Evolutionary conservation across 192 early-diverging fungal species (phyloP).

Genomic region (Lunasporangiospora selenospora): DNA sequence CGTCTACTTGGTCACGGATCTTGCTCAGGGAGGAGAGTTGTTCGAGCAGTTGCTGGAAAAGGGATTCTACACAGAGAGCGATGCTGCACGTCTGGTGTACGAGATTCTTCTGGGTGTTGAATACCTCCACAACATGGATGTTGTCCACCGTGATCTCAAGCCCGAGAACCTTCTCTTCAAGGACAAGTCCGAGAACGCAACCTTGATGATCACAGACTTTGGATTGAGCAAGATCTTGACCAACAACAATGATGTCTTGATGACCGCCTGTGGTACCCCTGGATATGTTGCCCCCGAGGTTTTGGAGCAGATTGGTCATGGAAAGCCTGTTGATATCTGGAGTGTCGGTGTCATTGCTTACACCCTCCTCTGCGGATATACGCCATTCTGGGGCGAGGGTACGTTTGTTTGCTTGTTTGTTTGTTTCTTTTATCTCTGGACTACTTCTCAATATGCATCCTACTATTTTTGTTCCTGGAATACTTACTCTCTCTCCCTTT

Average conservation of each 20-base stretch:
- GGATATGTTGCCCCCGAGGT: conserved; percentile 77
- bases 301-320: conserved; percentile 63
- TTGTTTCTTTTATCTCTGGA: conserved; percentile 5
- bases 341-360: conserved; percentile 75
- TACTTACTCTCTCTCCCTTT: conserved; percentile 42
- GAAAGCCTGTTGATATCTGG: conserved; percentile 78
- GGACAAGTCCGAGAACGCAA: conserved; percentile 52
- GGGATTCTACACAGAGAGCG: conserved; percentile 75
- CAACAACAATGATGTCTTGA: conserved; percentile 62
- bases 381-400: conserved; percentile 68
- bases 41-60: conserved; percentile 75
- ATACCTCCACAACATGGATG: conserved; percentile 82
- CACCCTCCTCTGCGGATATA: conserved; percentile 78
- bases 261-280: conserved; percentile 71
- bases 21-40: conserved; percentile 81
- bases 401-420: conserved; percentile 47
- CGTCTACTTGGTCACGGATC: conserved; percentile 71
- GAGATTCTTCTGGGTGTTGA: conserved; percentile 78
- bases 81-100: conserved; percentile 72
- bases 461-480: conserved; percentile 22
- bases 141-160: conserved; percentile 85
- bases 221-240: conserved; percentile 72
- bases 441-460: background rate
- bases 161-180: conserved; percentile 77
- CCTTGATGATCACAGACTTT: conserved; percentile 76